Base-by-base conservation (phyloP, 495 filamentous ascomycete genomes). In the Penicillium ochrochloron region DNA sequence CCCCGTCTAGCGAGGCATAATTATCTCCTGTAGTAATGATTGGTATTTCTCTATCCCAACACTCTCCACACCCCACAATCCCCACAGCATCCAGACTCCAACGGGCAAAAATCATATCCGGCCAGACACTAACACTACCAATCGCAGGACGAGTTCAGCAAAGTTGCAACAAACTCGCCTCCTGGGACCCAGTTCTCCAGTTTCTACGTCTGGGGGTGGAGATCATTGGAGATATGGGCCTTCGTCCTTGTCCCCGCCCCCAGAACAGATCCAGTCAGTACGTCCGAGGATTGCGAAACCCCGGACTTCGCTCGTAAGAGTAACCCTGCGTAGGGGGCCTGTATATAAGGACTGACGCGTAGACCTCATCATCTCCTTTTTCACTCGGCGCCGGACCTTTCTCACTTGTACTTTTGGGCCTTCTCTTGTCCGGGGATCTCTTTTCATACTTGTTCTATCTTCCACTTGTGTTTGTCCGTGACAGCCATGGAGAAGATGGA, bases 401-500 rank as follows among this genome's bases (percentile, higher is more conserved):
- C 44, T 25, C 11, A 11, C 44, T 48, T 23, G n/a, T 48, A 48
- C 9, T 12, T 14, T 23, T 23, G 0, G 44, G 44, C 21, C n/a
- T 12, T 23, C 8, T 48, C n/a, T 21, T 48, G 44, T 23, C 44
- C 21, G 21, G 19, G 44, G 0, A 48, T 3, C n/a, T n/a, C 23
- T 25, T 23, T 39, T 2, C 25, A 39, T 25, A 35, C 19, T 37
- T 21, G 34, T 21, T 39, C n/a, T 12, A 5, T 21, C 34, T 39
- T 37, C 53, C 35, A 23, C 17, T 14, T 23, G 53, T 12, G 21
- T 23, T 29, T 37, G 6, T 56, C 19, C 8, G n/a, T 12, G 21
- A 17, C n/a, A 29, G 21, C 53, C 14, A 72, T 72, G 70, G 70
- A 65, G 53, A 66, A 70, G 37, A 41, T 39, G 4, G 57, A 61